Percentiles rank a stretch among this genome's conserved stretches.
phyloP scores from a whole-genome alignment of 192 early-diverging fungal species.

The Mortierella antarctica region DNA sequence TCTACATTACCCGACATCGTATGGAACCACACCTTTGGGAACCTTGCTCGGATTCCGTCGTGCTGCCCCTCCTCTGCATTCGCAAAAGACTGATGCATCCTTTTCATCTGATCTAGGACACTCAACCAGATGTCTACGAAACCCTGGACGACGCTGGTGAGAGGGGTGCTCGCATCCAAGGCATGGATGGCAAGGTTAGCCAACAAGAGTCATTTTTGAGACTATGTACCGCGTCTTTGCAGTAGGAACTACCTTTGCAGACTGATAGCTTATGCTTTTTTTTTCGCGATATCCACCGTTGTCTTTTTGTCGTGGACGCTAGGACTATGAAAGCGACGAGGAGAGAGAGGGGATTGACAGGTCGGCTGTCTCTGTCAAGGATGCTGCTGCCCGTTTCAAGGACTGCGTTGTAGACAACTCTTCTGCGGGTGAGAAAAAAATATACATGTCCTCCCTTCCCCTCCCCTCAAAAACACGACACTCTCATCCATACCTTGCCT shows the following conservation, averaged over 20 bases:
- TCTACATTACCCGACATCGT: conserved; percentile 84
- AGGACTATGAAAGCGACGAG: conserved; percentile 62
- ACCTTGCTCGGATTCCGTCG: not conserved
- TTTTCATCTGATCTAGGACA: conserved; percentile 59
- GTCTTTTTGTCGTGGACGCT: not conserved
- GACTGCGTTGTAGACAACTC: conserved; percentile 60
- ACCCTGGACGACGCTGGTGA: conserved; percentile 69
- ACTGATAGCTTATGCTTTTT: not conserved
- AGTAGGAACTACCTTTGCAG: too few species aligned
- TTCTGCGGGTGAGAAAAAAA: conserved; percentile 59
- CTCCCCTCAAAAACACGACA: not conserved
- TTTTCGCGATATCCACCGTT: not conserved
- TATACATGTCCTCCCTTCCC: not conserved
- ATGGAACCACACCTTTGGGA: conserved; percentile 4
- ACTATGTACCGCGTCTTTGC: not conserved
- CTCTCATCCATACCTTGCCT: conserved; percentile 1
- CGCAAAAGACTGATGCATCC: not conserved
- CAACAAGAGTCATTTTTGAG: not conserved
- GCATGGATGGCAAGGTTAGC: conserved; percentile 37
- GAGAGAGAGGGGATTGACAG: conserved; percentile 69
- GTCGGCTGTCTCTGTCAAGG: conserved; percentile 61
- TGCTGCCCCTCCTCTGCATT: not conserved
- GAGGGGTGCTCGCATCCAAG: conserved; percentile 15
- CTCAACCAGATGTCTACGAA: conserved; percentile 89
- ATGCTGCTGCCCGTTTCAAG: conserved; percentile 69